Evolutionary conservation across 2,329 filamentous ascomycete genomes (phyloP).

Genomic region (Trichoderma guizhouense): DNA sequence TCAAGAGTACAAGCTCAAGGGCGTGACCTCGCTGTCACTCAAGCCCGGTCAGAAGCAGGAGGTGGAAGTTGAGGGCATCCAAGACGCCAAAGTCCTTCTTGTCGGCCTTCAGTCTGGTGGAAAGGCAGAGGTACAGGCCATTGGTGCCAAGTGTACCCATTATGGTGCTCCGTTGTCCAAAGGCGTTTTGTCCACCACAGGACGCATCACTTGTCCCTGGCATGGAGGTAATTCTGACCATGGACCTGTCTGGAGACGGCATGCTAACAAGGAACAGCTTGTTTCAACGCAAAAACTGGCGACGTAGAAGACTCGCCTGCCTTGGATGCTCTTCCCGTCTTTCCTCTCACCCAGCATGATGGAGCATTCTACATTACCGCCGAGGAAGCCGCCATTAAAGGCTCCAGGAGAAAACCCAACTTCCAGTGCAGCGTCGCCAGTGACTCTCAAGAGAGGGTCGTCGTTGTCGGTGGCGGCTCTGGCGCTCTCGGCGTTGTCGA

Average conservation of each 20-base stretch:
- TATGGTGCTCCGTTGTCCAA: slow-evolving; percentile 88
- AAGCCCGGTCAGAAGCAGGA: slow-evolving; percentile 82
- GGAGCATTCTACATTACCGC: slow-evolving; percentile 81
- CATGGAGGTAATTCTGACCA: slow-evolving; percentile 69
- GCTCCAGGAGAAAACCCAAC: slow-evolving; percentile 68
- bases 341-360: slow-evolving; percentile 73
- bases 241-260: not conserved
- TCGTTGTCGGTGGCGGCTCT: slow-evolving; percentile 87
- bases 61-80: slow-evolving; percentile 82
- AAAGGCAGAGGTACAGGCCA: slow-evolving; percentile 42
- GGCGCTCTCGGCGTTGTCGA: slow-evolving; percentile 80
- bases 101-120: slow-evolving; percentile 36
- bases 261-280: slow-evolving; percentile 54
- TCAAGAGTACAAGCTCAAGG: slow-evolving; percentile 70
- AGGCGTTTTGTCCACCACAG: slow-evolving; percentile 77
- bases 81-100: slow-evolving; percentile 76
- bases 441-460: slow-evolving; percentile 59
- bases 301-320: slow-evolving; percentile 95
- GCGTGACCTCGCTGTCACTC: slow-evolving; percentile 68
- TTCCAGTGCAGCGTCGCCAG: slow-evolving; percentile 61
- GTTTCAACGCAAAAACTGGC: slow-evolving; percentile 84
- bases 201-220: slow-evolving; percentile 90
- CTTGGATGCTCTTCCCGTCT: slow-evolving; percentile 79
- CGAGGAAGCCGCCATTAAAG: slow-evolving; percentile 74
- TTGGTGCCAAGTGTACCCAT: slow-evolving; percentile 83